Base-by-base conservation (phyloP, 495 filamentous ascomycete genomes). In the Echria macrotheca region DNA sequence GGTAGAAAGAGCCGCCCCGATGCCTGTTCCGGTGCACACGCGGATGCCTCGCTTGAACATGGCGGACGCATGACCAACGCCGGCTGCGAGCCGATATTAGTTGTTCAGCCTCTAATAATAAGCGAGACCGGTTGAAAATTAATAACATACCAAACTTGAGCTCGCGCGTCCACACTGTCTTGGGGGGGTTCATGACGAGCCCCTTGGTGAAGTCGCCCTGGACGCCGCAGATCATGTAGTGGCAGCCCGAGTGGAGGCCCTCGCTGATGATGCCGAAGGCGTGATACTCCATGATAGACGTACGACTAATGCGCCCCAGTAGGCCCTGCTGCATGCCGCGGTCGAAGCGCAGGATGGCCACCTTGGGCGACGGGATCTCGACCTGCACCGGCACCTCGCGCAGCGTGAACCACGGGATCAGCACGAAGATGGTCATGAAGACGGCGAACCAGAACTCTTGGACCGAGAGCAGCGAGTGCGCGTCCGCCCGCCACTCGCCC, bases 41-140 rank as follows among this genome's bases (percentile, higher is more conserved):
- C 67, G 67, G 35, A 72, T 72, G 22, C 69, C 69, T 49, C 69
- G 56, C 48, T 72, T 72, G 54, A 69, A 72, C 67, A 72, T 72
- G 39, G 66, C 62, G 8, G 69, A 72, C 12, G 66, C 66, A 49
- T 72, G 64, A 11, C 69, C 69, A 32, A 72, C 69, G 26, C 69
- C 69, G 47, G 69, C 69, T n/a, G n/a, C n/a, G n/a, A n/a, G n/a
- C n/a, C n/a, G n/a, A n/a, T 72, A 47, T 50, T 26, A 58, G 47
- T 65, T 50, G 59, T 57, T 48, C 23, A 44, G 12, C 2, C 2
- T 42, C 5, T 39, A 15, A 19, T 0, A n/a, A 9, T 50, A 23
- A 8, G 33, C 29, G 4, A 37, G 23, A 26, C 18, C 14, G n/a
- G 32, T 29, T 29, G 17, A 38, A 18, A 15, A 28, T 25, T 32